Evolutionary conservation across 2,329 filamentous ascomycete genomes (phyloP).

Genomic region (Xylaria sp.): DNA sequence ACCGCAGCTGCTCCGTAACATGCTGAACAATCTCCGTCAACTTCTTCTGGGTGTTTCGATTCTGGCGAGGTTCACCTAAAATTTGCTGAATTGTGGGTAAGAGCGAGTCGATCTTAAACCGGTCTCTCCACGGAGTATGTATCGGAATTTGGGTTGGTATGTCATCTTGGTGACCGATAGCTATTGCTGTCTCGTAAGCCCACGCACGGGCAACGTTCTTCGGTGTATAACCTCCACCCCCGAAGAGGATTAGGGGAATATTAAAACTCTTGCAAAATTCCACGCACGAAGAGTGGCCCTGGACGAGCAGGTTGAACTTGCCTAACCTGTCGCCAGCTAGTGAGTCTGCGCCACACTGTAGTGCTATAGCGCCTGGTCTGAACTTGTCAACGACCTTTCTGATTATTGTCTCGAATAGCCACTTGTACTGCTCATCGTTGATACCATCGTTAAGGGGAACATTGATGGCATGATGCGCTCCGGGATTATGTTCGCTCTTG

Average conservation of each 20-base stretch:
- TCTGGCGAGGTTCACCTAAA: constrained; percentile 74
- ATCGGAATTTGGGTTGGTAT: constrained; percentile 79
- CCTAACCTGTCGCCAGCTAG: constrained; percentile 93
- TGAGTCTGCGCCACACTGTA: constrained; percentile 96
- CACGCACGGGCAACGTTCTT: constrained; percentile 96
- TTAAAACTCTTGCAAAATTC: constrained; percentile 84
- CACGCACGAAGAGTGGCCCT: constrained; percentile 92
- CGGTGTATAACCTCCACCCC: constrained; percentile 95
- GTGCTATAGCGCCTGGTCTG: constrained; percentile 87
- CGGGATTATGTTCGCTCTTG: constrained; percentile 82
- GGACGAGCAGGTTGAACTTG: constrained; percentile 95
- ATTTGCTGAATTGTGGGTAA: constrained; percentile 86
- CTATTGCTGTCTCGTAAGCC: constrained; percentile 95
- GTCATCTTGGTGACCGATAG: constrained; percentile 77
- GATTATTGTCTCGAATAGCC: constrained; percentile 85
- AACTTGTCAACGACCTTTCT: constrained; percentile 83
- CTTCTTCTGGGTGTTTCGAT: constrained; percentile 82
- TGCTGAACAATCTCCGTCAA: constrained; percentile 80
- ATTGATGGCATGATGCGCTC: constrained; percentile 89
- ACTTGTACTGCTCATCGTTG: constrained; percentile 87
- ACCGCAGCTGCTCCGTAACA: constrained; percentile 86
- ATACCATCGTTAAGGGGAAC: constrained; percentile 92
- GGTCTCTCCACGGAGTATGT: constrained; percentile 85
- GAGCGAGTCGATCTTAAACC: constrained; percentile 88
- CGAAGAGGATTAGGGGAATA: constrained; percentile 88